Evolutionary conservation across 495 filamentous ascomycete genomes (phyloP).

Genomic region (Trichodelitschia bisporula): DNA sequence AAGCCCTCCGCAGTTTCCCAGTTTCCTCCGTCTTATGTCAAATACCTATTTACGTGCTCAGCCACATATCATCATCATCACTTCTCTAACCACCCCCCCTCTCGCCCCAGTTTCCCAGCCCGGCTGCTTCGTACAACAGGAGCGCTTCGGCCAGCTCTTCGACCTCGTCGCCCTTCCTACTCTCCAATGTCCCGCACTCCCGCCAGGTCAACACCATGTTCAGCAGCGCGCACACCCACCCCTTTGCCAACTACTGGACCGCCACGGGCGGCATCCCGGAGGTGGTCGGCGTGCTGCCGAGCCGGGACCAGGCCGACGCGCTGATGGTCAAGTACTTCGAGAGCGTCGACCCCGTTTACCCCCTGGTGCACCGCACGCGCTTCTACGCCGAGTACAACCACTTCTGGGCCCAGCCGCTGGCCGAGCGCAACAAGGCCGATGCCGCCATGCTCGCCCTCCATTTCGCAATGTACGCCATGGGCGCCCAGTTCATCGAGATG

Average conservation of each 20-base stretch:
- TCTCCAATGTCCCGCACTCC: constrained; percentile 43
- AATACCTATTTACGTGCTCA: no score
- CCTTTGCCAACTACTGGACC: constrained; percentile 58
- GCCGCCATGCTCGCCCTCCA: constrained; percentile 35
- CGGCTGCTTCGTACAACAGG: no score
- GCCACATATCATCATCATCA: no score
- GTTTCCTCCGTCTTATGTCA: no score
- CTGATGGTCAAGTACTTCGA: constrained; percentile 45
- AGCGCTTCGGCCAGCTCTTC: constrained; percentile 12
- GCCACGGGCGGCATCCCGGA: constrained; percentile 43
- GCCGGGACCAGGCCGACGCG: constrained; percentile 46
- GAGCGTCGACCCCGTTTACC: constrained; percentile 48
- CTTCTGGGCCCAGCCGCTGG: constrained; percentile 32
- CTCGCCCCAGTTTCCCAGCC: no score
- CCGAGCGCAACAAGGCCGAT: constrained; percentile 27
- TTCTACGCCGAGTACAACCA: constrained; percentile 47
- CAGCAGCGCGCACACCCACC: constrained; percentile 38
- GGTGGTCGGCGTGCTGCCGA: constrained; percentile 42
- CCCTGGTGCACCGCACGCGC: constrained; percentile 38
- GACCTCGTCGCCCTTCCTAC: constrained; percentile 25
- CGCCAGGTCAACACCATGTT: constrained; percentile 40
- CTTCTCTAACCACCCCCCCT: no score
- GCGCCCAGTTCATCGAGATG: constrained; percentile 40
- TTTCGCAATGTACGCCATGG: constrained; percentile 45
- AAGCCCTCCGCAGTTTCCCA: no score